Evolutionary conservation across 2,329 filamentous ascomycete genomes (phyloP), one percentile per base, ranked within the genome.

Genomic region (Ophiosphaerella korrae): DNA sequence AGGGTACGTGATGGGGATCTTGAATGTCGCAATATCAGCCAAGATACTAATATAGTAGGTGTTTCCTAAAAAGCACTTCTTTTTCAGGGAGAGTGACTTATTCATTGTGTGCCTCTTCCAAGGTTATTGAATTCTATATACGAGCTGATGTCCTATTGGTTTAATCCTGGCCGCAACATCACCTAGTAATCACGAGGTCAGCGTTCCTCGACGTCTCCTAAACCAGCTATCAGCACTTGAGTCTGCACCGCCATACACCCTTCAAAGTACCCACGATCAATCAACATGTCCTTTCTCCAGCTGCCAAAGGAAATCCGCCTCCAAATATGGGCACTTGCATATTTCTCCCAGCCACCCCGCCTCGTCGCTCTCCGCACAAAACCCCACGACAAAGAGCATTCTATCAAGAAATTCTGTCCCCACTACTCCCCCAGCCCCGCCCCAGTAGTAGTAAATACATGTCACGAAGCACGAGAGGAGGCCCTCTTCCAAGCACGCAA

Each of bases 261-360:
- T 18, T 11, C 21, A 23, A 11, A 12, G 23, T 37, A 21, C 3
- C 23, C n/a, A 16, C 14, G 7, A 24, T 33, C 23, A 21, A 34
- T 13, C 13, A 23, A 12, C 14, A 64, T 66, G 63, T 58, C 57
- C n/a, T 44, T 64, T n/a, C 48, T 46, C 18, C 23, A 16, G 13
- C 50, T 66, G 7, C 63, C 63, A 18, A 66, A 66, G 32, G 63
- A 66, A 26, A 41, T 66, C 3, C 63, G 63, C 12, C 47, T 66
- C n/a, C 52, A 61, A 8, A 60, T 66, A 18, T 66, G 61, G 61
- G 36, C 51, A 13, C 52, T 53, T 7, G 56, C 36, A 14, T 66
- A 64, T 44, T 55, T 57, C 23, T 36, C 51, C n/a, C 50, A 63
- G 18, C 50, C 55, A 5, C 57, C 61, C 41, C 61, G 63, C 8